phyloP scores from a whole-genome alignment of 495 filamentous ascomycete genomes.

The Neurospora sp. region DNA sequence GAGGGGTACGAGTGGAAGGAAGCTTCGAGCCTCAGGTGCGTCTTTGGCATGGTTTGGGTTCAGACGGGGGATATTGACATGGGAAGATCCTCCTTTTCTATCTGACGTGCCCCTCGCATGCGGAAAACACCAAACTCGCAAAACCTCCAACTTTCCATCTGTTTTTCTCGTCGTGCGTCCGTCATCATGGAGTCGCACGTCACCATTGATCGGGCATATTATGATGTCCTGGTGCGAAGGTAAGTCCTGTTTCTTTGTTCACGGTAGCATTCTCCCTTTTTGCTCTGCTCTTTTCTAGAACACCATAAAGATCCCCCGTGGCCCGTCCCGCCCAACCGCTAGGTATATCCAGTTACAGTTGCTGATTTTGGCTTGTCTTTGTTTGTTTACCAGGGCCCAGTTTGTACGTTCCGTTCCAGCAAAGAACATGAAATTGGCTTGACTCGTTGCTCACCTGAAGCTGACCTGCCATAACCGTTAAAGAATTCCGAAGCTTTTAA shows the following conservation, averaged over 20 bases:
- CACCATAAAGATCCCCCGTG: background rate
- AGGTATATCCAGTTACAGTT: background rate
- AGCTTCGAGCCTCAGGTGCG: background rate
- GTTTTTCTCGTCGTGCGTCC: background rate
- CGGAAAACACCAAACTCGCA: background rate
- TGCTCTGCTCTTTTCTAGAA: background rate
- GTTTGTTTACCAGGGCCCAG: slow-evolving; percentile 9
- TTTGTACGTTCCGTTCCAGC: slow-evolving; percentile 14
- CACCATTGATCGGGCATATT: slow-evolving; percentile 42
- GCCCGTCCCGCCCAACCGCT: background rate
- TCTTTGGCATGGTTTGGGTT: background rate
- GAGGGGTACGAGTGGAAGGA: background rate
- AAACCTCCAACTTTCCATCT: background rate
- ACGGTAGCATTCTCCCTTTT: background rate
- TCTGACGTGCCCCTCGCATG: background rate
- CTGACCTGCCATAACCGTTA: background rate
- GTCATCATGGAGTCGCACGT: slow-evolving; percentile 23
- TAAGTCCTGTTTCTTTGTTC: slow-evolving; percentile 13
- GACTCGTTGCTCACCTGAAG: background rate
- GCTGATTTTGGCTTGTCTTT: background rate
- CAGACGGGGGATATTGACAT: background rate
- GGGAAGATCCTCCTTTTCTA: background rate
- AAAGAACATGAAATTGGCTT: background rate
- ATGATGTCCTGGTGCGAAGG: slow-evolving; percentile 44
- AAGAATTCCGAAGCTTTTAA: slow-evolving; percentile 7